phyloP scores from a whole-genome alignment of 1,139 yeast genomes.

The Pichia sp. region DNA sequence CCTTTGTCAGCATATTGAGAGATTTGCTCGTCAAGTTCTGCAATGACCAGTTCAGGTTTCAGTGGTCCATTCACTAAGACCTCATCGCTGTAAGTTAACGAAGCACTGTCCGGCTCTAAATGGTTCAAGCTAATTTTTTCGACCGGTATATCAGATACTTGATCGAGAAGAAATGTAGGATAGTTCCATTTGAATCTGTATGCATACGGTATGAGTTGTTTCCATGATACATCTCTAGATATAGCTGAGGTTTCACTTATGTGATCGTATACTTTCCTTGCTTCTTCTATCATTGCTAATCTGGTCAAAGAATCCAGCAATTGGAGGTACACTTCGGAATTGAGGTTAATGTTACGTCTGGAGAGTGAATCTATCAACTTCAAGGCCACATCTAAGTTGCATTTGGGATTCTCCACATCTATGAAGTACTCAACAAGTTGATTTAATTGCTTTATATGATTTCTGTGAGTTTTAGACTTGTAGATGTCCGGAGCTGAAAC shows the following conservation, averaged over 20 bases:
- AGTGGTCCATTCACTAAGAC: too few relatives aligned
- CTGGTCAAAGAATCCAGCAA: constrained; percentile 15
- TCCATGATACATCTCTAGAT: neutral
- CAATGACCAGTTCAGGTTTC: too few relatives aligned
- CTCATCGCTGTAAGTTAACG: too few relatives aligned
- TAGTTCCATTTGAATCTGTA: constrained; percentile 10
- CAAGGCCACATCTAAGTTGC: constrained; percentile 4
- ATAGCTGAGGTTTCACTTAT: neutral
- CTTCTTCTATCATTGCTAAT: constrained; percentile 16
- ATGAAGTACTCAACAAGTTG: constrained; percentile 1
- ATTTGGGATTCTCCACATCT: constrained; percentile 1
- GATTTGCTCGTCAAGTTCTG: too few relatives aligned
- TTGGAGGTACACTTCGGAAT: constrained; percentile 13
- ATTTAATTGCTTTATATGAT: constrained; percentile 4
- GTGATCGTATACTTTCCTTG: constrained; percentile 13
- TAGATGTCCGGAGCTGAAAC: constrained; percentile 2
- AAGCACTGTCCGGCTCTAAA: too few relatives aligned
- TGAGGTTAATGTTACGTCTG: constrained; percentile 6
- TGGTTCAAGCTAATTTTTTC: neutral
- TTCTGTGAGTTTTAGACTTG: neutral
- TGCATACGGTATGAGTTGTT: constrained; percentile 3
- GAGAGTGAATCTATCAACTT: constrained; percentile 4
- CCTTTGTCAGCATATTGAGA: too few relatives aligned
- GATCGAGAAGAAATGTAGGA: constrained; percentile 4
- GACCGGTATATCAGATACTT: neutral